These are phyloP conservation scores for Oehlia diaphana DNA, from an alignment of 192 early-diverging fungal genomes.

Conservation along the genomic window DNA sequence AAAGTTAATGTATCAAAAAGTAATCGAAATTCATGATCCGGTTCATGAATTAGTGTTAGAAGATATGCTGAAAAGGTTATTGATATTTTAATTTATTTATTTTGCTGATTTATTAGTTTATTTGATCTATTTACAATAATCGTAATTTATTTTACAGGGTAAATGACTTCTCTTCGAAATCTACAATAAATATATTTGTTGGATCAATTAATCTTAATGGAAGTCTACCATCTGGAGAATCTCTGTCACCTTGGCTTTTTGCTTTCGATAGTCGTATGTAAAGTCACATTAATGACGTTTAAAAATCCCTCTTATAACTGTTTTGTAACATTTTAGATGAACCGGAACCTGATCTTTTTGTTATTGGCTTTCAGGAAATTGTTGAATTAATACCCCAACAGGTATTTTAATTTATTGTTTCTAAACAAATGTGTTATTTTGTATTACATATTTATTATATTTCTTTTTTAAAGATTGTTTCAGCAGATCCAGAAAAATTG, in stretches of 20 bases:
- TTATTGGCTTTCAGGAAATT: constrained; percentile 94
- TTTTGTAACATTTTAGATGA: constrained; percentile 29
- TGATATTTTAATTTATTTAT: background rate
- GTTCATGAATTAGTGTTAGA: constrained; percentile 47
- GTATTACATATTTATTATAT: background rate
- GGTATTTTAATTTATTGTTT: constrained; percentile 30
- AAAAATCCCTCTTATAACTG: background rate
- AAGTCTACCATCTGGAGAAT: constrained; percentile 60
- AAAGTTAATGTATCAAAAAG: constrained; percentile 48
- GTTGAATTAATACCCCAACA: constrained; percentile 83
- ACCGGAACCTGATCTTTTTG: constrained; percentile 73
- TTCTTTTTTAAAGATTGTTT: constrained; percentile 58
- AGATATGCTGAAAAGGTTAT: constrained; percentile 37
- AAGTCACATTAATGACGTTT: too few relatives aligned
- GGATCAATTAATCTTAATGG: constrained; percentile 97
- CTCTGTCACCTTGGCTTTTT: constrained; percentile 66
- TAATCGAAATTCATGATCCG: constrained; percentile 54
- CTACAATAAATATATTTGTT: constrained; percentile 67
- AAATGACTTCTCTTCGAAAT: constrained; percentile 60
- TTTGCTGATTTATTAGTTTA: constrained; percentile 19
- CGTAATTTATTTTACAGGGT: constrained; percentile 28
- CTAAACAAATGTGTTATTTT: background rate
- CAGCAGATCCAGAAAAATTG: constrained; percentile 62
- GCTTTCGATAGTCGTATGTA: constrained; percentile 42
- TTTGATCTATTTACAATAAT: background rate